These are phyloP conservation scores for Aspergillus candidus DNA, from an alignment of 2,329 filamentous ascomycete genomes.

Conservation along the genomic window DNA sequence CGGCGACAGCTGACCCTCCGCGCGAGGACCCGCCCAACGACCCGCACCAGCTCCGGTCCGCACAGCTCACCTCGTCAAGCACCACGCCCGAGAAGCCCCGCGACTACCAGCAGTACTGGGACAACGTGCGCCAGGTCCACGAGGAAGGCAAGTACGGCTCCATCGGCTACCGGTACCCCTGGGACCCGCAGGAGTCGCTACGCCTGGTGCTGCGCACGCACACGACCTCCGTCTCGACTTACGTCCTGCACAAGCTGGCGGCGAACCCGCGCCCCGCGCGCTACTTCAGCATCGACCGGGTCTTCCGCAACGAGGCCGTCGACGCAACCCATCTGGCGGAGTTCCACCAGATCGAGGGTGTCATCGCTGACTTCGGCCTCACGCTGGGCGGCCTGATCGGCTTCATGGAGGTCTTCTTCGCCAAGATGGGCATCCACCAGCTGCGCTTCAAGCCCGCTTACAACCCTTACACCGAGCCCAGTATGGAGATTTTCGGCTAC, in stretches of 20 bases:
- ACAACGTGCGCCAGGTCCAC: conserved; percentile 81
- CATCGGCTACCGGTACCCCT: conserved; percentile 93
- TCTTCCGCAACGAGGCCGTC: conserved; percentile 96
- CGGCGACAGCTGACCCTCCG: conserved; percentile 63
- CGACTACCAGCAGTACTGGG: conserved; percentile 80
- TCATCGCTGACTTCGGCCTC: conserved; percentile 93
- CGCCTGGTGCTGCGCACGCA: conserved; percentile 90
- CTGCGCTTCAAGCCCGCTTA: conserved; percentile 96
- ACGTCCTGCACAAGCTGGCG: conserved; percentile 85
- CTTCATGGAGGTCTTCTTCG: conserved; percentile 94
- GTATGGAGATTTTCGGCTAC: conserved; percentile 97
- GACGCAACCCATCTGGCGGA: conserved; percentile 95
- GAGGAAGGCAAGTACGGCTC: conserved; percentile 89
- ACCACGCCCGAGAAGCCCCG: conserved; percentile 44
- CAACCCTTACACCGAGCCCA: conserved; percentile 91
- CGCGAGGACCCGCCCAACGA: conserved; percentile 49
- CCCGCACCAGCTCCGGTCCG: conserved; percentile 35
- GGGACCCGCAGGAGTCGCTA: conserved; percentile 79
- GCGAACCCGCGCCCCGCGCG: conserved; percentile 77
- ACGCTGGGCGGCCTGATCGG: conserved; percentile 88
- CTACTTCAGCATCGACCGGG: conserved; percentile 97
- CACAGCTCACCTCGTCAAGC: conserved; percentile 38
- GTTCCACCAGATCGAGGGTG: conserved; percentile 98
- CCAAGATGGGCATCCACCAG: conserved; percentile 82
- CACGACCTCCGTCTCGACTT: conserved; percentile 86